Evolutionary conservation across 768 basidiomycete genomes (phyloP).

Genomic region (Psilocybe tampanensis): DNA sequence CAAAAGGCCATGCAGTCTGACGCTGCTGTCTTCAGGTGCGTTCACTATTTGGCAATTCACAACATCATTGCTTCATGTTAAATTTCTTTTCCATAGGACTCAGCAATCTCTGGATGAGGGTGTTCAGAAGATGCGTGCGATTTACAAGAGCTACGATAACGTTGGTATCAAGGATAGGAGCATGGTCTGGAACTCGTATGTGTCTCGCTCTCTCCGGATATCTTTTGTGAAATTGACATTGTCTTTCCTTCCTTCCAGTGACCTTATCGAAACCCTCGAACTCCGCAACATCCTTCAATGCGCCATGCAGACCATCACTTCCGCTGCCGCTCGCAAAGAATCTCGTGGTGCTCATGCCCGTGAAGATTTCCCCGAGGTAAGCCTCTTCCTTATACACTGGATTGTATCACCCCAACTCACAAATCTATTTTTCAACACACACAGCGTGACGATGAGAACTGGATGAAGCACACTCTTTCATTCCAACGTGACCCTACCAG

Average conservation of each 20-base stretch:
- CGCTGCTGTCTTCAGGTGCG: constrained; percentile 92
- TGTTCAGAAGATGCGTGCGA: constrained; percentile 80
- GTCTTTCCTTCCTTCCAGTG: constrained; percentile 47
- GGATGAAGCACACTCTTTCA: constrained; percentile 97
- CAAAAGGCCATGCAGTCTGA: constrained; percentile 99
- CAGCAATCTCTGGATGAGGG: constrained; percentile 91
- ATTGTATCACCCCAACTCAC: background rate
- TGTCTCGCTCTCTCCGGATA: background rate
- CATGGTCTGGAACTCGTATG: constrained; percentile 99
- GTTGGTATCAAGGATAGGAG: constrained; percentile 97
- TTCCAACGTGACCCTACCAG: constrained; percentile 78
- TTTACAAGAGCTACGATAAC: constrained; percentile 88
- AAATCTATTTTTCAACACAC: constrained; percentile 5
- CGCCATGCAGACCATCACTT: constrained; percentile 93
- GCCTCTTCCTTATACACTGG: constrained; percentile 22
- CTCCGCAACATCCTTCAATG: constrained; percentile 94
- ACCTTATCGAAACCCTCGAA: constrained; percentile 96
- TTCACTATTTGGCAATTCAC: background rate
- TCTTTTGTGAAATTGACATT: constrained; percentile 1
- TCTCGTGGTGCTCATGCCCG: constrained; percentile 98
- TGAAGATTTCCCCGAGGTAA: constrained; percentile 94
- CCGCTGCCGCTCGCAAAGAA: constrained; percentile 93
- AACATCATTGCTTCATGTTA: background rate
- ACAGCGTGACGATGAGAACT: constrained; percentile 87
- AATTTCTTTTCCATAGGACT: constrained; percentile 58